Evolutionary conservation across 768 basidiomycete genomes (phyloP).

Genomic region (Leccinum olivaceopallidum): DNA sequence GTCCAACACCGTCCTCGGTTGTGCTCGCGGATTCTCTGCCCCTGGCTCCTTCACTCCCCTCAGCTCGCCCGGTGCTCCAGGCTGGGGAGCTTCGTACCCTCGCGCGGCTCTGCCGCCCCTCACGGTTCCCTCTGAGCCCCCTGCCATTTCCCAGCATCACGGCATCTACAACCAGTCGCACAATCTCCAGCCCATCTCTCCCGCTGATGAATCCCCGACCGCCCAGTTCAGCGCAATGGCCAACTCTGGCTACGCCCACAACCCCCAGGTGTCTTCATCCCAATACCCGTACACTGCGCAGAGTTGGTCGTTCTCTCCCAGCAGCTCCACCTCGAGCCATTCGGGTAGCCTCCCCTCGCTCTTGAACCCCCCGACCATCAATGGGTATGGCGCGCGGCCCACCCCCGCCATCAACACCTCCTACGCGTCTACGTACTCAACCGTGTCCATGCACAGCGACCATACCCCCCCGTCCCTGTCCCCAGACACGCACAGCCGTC

Average conservation of each 20-base stretch:
- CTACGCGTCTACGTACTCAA: slow-evolving; percentile 66
- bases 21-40: slow-evolving; percentile 79
- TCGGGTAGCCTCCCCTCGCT: slow-evolving; percentile 77
- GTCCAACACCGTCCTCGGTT: slow-evolving; percentile 48
- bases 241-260: slow-evolving; percentile 31
- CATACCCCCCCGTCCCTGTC: slow-evolving; percentile 73
- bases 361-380: slow-evolving; percentile 61
- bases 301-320: slow-evolving; percentile 51
- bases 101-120: slow-evolving; percentile 75
- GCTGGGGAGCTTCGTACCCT: slow-evolving; percentile 61
- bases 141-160: slow-evolving; percentile 56
- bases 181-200: slow-evolving; percentile 65
- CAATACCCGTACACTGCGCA: slow-evolving; percentile 68
- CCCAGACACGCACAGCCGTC: slow-evolving; percentile 71
- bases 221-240: slow-evolving; percentile 45
- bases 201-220: slow-evolving; percentile 67
- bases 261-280: slow-evolving; percentile 42
- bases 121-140: slow-evolving; percentile 77
- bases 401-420: slow-evolving; percentile 72
- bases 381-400: slow-evolving; percentile 49
- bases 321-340: slow-evolving; percentile 59
- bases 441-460: slow-evolving; percentile 65
- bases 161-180: slow-evolving; percentile 59
- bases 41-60: slow-evolving; percentile 80
- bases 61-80: slow-evolving; percentile 52